phyloP scores from a whole-genome alignment of 768 basidiomycete species.

The Lyophyllum shimeji region DNA sequence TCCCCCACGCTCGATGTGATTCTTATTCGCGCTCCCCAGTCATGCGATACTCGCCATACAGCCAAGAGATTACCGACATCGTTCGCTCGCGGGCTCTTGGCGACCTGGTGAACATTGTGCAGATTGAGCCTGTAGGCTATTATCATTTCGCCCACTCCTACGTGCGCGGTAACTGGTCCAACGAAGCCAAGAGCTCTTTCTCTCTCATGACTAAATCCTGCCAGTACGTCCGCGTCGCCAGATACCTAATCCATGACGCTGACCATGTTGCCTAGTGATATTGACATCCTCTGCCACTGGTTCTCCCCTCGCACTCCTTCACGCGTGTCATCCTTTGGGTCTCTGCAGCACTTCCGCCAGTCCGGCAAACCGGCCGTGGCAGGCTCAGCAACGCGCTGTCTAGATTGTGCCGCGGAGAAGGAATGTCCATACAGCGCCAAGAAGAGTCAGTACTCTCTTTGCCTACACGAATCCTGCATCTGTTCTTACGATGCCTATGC shows the following conservation, averaged over 20 bases:
- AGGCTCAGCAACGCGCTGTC: slow-evolving; percentile 66
- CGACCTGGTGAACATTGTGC: slow-evolving; percentile 77
- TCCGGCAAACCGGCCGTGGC: slow-evolving; percentile 68
- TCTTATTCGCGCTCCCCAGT: slow-evolving; percentile 41
- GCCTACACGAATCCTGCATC: not conserved
- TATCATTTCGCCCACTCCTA: slow-evolving; percentile 91
- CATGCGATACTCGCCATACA: slow-evolving; percentile 86
- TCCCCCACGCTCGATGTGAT: not conserved
- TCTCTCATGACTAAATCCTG: slow-evolving; percentile 88
- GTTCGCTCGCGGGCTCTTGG: slow-evolving; percentile 73
- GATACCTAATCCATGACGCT: slow-evolving; percentile 2
- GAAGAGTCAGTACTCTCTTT: slow-evolving; percentile 54
- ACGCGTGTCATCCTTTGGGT: slow-evolving; percentile 84
- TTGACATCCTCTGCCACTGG: slow-evolving; percentile 82
- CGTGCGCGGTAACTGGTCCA: slow-evolving; percentile 81
- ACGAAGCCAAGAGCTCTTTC: slow-evolving; percentile 70
- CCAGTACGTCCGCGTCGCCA: slow-evolving; percentile 55
- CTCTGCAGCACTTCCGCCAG: slow-evolving; percentile 78
- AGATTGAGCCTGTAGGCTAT: slow-evolving; percentile 84
- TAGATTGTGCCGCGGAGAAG: slow-evolving; percentile 71
- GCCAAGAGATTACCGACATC: slow-evolving; percentile 63
- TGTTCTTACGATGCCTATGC: slow-evolving; percentile 4
- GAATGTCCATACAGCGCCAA: slow-evolving; percentile 88
- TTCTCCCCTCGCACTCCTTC: slow-evolving; percentile 62
- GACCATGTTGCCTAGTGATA: slow-evolving; percentile 58